These are phyloP conservation scores for Amanita molliuscula DNA, from an alignment of 768 basidiomycete genomes.

Conservation along the genomic window DNA sequence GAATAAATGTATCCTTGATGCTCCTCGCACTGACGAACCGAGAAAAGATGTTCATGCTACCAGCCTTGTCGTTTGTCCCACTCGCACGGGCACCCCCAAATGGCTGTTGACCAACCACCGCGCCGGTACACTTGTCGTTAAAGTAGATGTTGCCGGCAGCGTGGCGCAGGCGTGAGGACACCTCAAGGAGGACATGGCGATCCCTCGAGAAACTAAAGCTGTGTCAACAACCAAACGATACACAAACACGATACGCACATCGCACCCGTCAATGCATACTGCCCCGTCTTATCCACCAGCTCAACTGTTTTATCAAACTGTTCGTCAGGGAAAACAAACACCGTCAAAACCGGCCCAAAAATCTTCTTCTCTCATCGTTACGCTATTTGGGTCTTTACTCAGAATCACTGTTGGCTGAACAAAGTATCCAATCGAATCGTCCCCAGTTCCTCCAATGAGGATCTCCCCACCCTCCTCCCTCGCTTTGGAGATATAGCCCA, in stretches of 20 bases:
- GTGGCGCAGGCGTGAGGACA: slow-evolving; percentile 78
- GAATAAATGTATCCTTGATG: slow-evolving; percentile 96
- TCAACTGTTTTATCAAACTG: slow-evolving; percentile 83
- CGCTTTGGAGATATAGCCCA: slow-evolving; percentile 75
- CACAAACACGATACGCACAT: slow-evolving; percentile 45
- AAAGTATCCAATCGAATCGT: slow-evolving; percentile 89
- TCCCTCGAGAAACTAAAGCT: slow-evolving; percentile 66
- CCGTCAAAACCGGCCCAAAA: slow-evolving; percentile 93
- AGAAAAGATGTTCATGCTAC: slow-evolving; percentile 57
- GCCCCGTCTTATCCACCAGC: slow-evolving; percentile 76
- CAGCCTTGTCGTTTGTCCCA: slow-evolving; percentile 98
- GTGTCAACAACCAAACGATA: slow-evolving; percentile 7
- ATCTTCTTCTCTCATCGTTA: slow-evolving; percentile 96
- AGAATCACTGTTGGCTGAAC: slow-evolving; percentile 91
- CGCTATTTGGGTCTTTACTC: slow-evolving; percentile 79
- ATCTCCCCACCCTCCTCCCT: slow-evolving; percentile 86
- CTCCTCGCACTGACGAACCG: slow-evolving; percentile 82
- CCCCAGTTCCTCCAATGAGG: slow-evolving; percentile 75
- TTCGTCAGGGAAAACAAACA: slow-evolving; percentile 82
- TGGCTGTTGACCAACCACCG: slow-evolving; percentile 96
- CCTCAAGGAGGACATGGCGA: slow-evolving; percentile 68
- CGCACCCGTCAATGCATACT: slow-evolving; percentile 90
- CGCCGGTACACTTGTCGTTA: slow-evolving; percentile 97
- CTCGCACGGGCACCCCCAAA: slow-evolving; percentile 91
- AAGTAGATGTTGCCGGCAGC: slow-evolving; percentile 96